Evolutionary conservation across 2,329 filamentous ascomycete species (phyloP), one percentile per base, ranked within the genome.

Genomic region (Alternaria incomplexa): DNA sequence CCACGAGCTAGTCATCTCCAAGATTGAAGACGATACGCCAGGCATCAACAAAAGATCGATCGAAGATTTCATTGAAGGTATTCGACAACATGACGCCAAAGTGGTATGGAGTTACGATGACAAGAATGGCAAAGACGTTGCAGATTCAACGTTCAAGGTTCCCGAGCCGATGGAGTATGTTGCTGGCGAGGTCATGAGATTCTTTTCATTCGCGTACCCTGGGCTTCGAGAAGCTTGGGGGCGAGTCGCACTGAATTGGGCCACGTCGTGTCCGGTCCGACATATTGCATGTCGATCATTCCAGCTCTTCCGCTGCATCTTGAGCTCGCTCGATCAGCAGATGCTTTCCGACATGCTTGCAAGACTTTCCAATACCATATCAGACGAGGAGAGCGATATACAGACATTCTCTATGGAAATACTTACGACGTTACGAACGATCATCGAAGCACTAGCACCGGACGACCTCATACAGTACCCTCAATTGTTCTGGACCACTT

Each of bases 361-460:
- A 12, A 88, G 96, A 50, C 85, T 99, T 30, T 98, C 95, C 2
- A 99, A 98, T 78, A 99, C 96, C 0, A 96, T 99, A 72, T 94
- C 96, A 0, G 95, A 98, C 68, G 93, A 97, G 70, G 93, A 97
- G 73, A 88, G 81, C 58, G 95, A 98, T 80, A 97, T 97, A 57
- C 93, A 97, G 74, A 95, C 93, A 0, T 99, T 99, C 74, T 96
- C 96, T 0, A 95, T 98, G 90, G 96, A 99, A 77, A 98, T 99
- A 61, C 81, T 99, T 56, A 97, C 94, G 0, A 99, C 96, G 0
- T 80, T 99, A 55, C 94, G 96, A 75, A 93, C 93, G 0, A 91
- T 99, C 47, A 97, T 99, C 61, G 87, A 89, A 68, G 96, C 95
- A 58, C 83, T 98, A 26, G 90, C 94, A 20, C 86, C 91, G 0